phyloP scores from a whole-genome alignment of 2,329 filamentous ascomycete genomes.

The Pseudogymnoascus sp. region DNA sequence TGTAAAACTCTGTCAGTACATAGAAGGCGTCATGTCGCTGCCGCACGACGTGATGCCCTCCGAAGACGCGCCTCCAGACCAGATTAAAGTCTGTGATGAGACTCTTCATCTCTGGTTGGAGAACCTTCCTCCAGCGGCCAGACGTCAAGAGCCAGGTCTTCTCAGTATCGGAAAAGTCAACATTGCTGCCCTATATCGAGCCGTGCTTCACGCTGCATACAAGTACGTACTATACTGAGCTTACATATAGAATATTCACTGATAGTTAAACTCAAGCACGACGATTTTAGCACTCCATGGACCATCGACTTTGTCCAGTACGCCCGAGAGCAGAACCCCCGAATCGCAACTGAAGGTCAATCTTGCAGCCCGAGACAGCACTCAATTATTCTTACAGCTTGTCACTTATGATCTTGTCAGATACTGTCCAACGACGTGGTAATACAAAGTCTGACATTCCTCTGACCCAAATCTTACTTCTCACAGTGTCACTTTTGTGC shows the following conservation, averaged over 20 bases:
- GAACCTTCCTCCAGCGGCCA: conserved; percentile 3
- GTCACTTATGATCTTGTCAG: conserved; percentile 15
- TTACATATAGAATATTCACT: neutral
- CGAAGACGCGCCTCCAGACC: neutral
- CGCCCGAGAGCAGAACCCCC: neutral
- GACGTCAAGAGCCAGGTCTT: conserved; percentile 1
- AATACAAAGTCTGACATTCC: neutral
- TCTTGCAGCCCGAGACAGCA: conserved; percentile 16
- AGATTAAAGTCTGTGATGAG: conserved; percentile 15
- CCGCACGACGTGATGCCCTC: neutral
- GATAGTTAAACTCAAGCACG: neutral
- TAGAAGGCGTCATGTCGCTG: conserved; percentile 19
- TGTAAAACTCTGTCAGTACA: conserved; percentile 19
- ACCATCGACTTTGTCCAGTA: neutral
- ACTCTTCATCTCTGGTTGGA: conserved; percentile 13
- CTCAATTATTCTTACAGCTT: conserved; percentile 14
- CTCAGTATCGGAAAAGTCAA: neutral
- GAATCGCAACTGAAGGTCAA: conserved; percentile 13
- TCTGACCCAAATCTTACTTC: neutral
- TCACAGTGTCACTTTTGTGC: conserved; percentile 17
- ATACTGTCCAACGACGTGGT: conserved; percentile 19
- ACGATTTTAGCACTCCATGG: conserved; percentile 4
- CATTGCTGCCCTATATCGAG: conserved; percentile 1
- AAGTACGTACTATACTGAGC: neutral
- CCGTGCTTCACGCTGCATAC: neutral